Evolutionary conservation across 1,284 basidiomycete species (phyloP).

Genomic region (Ceratobasidium theobromae): DNA sequence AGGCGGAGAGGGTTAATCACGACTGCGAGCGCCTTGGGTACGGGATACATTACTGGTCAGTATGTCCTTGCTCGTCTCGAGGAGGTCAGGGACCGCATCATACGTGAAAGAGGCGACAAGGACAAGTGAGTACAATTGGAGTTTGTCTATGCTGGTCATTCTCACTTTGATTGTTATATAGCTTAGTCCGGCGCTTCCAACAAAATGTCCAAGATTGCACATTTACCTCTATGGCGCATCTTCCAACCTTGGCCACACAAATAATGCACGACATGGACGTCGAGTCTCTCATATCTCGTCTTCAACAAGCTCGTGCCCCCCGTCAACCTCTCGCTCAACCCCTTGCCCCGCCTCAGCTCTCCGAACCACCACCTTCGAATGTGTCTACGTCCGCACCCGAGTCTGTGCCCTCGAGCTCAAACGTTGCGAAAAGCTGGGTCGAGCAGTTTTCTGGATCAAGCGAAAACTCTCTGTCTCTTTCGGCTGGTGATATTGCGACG

Average conservation of each 20-base stretch:
- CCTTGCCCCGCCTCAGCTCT: conserved; percentile 8
- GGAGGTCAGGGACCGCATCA: conserved; percentile 67
- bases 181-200: conserved; percentile 57
- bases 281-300: conserved; percentile 71
- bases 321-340: conserved; percentile 17
- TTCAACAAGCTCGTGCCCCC: conserved; percentile 49
- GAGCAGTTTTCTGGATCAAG: conserved; percentile 46
- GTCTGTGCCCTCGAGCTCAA: not conserved
- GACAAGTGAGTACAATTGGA: conserved; percentile 62
- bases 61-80: conserved; percentile 69
- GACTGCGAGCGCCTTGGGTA: conserved; percentile 56
- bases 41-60: conserved; percentile 64
- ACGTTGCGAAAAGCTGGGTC: conserved; percentile 52
- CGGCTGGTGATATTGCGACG: conserved; percentile 27
- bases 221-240: conserved; percentile 77
- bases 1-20: conserved; percentile 51
- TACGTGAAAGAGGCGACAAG: conserved; percentile 64
- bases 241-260: conserved; percentile 74
- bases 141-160: not conserved
- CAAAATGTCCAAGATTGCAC: conserved; percentile 81
- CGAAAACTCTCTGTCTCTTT: conserved; percentile 18
- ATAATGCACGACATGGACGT: conserved; percentile 80
- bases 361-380: conserved; percentile 26
- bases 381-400: conserved; percentile 24
- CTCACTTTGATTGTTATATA: not conserved